Base-by-base conservation (phyloP, 805 yeast genomes). In the Wickerhamomyces bovis region DNA sequence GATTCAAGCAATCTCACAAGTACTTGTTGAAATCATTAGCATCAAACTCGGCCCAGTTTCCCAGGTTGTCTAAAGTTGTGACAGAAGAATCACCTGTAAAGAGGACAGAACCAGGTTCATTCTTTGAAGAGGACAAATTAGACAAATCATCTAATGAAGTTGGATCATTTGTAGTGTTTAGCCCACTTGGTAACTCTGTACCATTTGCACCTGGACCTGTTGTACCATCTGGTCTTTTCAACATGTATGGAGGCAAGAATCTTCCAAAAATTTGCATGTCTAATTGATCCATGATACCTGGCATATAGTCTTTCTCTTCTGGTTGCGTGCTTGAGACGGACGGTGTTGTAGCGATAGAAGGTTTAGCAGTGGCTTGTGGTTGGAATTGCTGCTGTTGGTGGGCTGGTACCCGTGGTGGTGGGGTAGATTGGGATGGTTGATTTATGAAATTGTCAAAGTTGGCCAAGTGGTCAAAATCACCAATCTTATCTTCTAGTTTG, bases 211-310 rank as follows among this genome's bases (percentile, higher is more conserved):
- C 63, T 2, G 62, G 62, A 2, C 61, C 62, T 5, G 40, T 42
- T 10, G 53, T 44, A 20, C 60, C 60, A 45, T 50, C 50, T 20
- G 64, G 55, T 31, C 61, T 53, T 44, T 66, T 65, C 39, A 81
- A 70, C 95, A 87, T 87, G 60, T 85, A 87, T 3, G 95, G 94
- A 3, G 96, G 96, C 42, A 87, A 61, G 52, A 85, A 82, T 36
- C 86, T 69, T 1, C 96, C 97, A 69, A 89, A 89, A 18, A 89
- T 74, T 58, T 87, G 90, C 58, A 87, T 79, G 61, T 89, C 97
- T 41, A 89, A 65, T 53, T 83, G 85, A 62, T 89, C 96, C 72
- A 89, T 84, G 39, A 86, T 83, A 5, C 95, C 94, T 1, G 94
- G 88, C 50, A 85, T 73, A 56, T 86, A 85, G 3, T 43, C 28